These are phyloP conservation scores for Lepiota venenata DNA, from an alignment of 768 basidiomycete species.

Conservation along the genomic window DNA sequence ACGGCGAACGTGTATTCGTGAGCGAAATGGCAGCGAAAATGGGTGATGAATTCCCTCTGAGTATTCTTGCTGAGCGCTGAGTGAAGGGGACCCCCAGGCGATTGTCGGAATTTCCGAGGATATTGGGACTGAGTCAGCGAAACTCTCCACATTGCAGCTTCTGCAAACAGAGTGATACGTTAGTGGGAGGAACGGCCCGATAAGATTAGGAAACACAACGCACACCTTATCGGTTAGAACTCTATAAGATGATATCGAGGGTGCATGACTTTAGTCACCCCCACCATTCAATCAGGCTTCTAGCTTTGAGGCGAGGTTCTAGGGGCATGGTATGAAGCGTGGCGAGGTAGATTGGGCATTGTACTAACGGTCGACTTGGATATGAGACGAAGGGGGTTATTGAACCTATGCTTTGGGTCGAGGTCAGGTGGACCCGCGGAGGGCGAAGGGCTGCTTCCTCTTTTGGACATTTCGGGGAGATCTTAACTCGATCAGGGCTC, in stretches of 20 bases:
- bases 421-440: constrained; percentile 5
- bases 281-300: constrained; percentile 9
- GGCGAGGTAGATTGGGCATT: not conserved
- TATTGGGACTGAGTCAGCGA: not conserved
- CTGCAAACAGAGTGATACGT: not conserved
- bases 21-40: not conserved
- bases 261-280: constrained; percentile 1
- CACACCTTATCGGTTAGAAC: constrained; percentile 15
- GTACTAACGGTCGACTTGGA: not conserved
- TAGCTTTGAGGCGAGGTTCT: constrained; percentile 9
- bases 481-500: constrained; percentile 28
- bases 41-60: not conserved
- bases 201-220: constrained; percentile 15
- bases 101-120: not conserved
- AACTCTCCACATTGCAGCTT: not conserved
- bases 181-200: not conserved
- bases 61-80: constrained; percentile 2
- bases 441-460: constrained; percentile 8
- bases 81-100: not conserved
- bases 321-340: not conserved
- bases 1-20: constrained; percentile 9
- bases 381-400: not conserved
- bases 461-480: constrained; percentile 21
- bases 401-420: not conserved
- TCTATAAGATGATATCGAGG: constrained; percentile 6